Conservation (phyloP, 768 basidiomycete genomes). For the Tylopilus cervinicoccineus region DNA sequence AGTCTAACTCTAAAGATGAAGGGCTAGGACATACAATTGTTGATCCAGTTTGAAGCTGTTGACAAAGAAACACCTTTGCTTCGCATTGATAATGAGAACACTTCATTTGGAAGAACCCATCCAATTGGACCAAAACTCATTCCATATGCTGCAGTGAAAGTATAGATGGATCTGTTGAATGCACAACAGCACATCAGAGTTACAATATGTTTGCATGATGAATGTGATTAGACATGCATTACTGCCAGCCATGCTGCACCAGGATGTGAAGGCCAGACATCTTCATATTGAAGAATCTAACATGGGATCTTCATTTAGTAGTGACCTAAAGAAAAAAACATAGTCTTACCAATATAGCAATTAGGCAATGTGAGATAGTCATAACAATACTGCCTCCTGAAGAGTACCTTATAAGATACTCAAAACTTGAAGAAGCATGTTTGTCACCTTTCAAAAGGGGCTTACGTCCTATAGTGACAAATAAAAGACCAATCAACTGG, state of each 20-base stretch:
- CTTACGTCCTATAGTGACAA: slow-evolving; percentile 47
- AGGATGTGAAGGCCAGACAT: slow-evolving; percentile 56
- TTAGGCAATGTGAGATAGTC: slow-evolving; percentile 59
- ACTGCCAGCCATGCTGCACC: slow-evolving; percentile 69
- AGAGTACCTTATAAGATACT: not conserved
- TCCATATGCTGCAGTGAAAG: slow-evolving; percentile 76
- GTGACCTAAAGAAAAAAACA: not conserved
- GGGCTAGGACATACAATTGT: slow-evolving; percentile 55
- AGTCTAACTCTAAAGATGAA: not conserved
- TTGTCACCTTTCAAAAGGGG: slow-evolving; percentile 54
- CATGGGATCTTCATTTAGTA: not conserved
- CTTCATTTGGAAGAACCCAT: slow-evolving; percentile 82
- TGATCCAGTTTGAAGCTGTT: slow-evolving; percentile 83
- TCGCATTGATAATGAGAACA: slow-evolving; percentile 75
- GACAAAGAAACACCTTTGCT: slow-evolving; percentile 81
- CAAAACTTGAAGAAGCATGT: not conserved
- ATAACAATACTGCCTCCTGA: slow-evolving; percentile 59
- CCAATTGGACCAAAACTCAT: slow-evolving; percentile 75
- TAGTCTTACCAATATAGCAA: slow-evolving; percentile 60
- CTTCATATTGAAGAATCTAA: slow-evolving; percentile 47
- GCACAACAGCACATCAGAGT: not conserved
- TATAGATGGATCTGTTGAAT: slow-evolving; percentile 53
- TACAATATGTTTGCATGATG: not conserved
- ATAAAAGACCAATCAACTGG: not conserved
- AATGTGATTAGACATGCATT: slow-evolving; percentile 37